Evolutionary conservation across 352 stramenopile species (phyloP).

Genomic region (Phytophthora kernoviae): DNA sequence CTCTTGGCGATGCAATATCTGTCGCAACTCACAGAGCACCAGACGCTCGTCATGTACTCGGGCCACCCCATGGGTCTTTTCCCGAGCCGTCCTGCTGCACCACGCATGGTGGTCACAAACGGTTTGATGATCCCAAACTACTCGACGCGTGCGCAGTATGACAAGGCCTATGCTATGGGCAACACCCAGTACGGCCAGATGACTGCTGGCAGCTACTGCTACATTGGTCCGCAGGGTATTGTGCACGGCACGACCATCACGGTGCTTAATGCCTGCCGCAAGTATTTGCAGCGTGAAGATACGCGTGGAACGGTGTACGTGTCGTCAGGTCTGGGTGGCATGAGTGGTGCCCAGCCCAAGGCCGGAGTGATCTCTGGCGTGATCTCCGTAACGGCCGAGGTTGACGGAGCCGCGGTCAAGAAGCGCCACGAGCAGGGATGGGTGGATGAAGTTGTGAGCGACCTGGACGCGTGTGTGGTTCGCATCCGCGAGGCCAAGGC

Average conservation of each 20-base stretch:
- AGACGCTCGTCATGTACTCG: slow-evolving; percentile 91
- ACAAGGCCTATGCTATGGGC: slow-evolving; percentile 89
- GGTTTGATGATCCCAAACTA: slow-evolving; percentile 93
- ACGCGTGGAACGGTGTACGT: slow-evolving; percentile 86
- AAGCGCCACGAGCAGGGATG: slow-evolving; percentile 88
- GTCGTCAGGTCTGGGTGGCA: slow-evolving; percentile 84
- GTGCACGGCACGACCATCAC: slow-evolving; percentile 92
- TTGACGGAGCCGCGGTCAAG: slow-evolving; percentile 76
- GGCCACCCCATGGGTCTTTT: slow-evolving; percentile 89
- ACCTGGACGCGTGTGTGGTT: slow-evolving; percentile 68
- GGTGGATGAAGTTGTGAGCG: slow-evolving; percentile 82
- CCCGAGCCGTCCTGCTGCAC: slow-evolving; percentile 69
- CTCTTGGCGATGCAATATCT: slow-evolving; percentile 89
- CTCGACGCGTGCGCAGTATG: slow-evolving; percentile 83
- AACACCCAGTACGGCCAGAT: slow-evolving; percentile 91
- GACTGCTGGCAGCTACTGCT: slow-evolving; percentile 92
- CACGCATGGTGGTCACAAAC: slow-evolving; percentile 89
- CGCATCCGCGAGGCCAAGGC: slow-evolving; percentile 62
- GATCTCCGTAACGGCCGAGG: slow-evolving; percentile 88
- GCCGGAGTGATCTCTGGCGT: slow-evolving; percentile 83
- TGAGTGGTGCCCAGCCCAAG: slow-evolving; percentile 88
- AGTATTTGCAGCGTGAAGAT: slow-evolving; percentile 79
- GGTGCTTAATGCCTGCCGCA: slow-evolving; percentile 88
- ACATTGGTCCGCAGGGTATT: slow-evolving; percentile 91
- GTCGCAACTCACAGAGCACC: slow-evolving; percentile 85